A percentile compares a stretch with the other conserved stretches of the same genome.
These are phyloP conservation scores for Asterophora lycoperdoides DNA, from an alignment of 768 basidiomycete genomes.

Conservation along the genomic window DNA sequence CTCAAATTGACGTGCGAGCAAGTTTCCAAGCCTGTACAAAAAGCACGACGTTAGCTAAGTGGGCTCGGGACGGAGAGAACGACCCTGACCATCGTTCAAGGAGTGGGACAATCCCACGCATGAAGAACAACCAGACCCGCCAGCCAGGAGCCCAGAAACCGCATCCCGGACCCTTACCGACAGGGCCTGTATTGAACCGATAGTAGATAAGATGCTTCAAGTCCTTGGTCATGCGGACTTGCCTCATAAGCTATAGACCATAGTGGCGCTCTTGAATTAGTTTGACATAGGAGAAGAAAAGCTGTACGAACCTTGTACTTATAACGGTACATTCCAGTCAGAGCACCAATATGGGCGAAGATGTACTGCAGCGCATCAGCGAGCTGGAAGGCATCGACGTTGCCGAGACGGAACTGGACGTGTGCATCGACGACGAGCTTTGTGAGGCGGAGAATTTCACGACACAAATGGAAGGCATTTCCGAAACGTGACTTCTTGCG, in stretches of 20 bases:
- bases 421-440: constrained; percentile 99
- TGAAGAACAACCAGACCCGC: constrained; percentile 99
- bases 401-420: constrained; percentile 97
- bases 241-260: constrained; percentile 78
- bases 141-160: constrained; percentile 99
- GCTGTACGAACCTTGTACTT: constrained; percentile 84
- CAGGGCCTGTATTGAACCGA: constrained; percentile 99
- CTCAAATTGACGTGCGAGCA: constrained; percentile 97
- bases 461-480: constrained; percentile 97
- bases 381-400: constrained; percentile 98
- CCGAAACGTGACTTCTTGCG: constrained; percentile 99
- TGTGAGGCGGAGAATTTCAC: constrained; percentile 95
- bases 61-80: background rate
- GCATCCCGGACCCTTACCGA: constrained; percentile 97
- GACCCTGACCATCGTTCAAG: constrained; percentile 80
- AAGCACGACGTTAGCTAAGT: background rate
- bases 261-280: constrained; percentile 2
- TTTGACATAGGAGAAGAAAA: background rate
- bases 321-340: constrained; percentile 99
- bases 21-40: constrained; percentile 71
- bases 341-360: constrained; percentile 93
- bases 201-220: constrained; percentile 98
- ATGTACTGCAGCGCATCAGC: constrained; percentile 98
- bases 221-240: constrained; percentile 99
- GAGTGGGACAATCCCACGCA: constrained; percentile 97